Evolutionary conservation across 208 protist species (phyloP).

Genomic region (Acanthamoeba castellanii): DNA sequence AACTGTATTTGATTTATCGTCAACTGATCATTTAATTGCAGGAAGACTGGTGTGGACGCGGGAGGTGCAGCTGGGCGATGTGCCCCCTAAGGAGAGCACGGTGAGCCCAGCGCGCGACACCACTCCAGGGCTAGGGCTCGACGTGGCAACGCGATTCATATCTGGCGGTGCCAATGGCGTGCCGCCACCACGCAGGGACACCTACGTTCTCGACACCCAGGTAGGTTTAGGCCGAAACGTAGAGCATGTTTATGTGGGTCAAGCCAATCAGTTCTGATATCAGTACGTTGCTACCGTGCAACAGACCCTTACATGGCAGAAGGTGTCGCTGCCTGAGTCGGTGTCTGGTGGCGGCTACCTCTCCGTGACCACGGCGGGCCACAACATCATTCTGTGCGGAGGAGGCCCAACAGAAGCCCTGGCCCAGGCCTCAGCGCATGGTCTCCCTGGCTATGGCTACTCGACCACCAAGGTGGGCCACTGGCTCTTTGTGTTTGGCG

Average conservation of each 20-base stretch:
- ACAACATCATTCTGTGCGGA: not conserved
- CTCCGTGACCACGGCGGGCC: not conserved
- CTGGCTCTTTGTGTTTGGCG: conserved; percentile 51
- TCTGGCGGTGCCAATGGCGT: not conserved
- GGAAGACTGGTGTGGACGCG: not conserved
- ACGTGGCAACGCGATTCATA: not conserved
- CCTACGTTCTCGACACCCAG: not conserved
- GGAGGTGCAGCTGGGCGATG: not conserved
- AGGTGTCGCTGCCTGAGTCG: not conserved
- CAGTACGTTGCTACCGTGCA: not conserved
- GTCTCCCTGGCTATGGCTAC: not conserved
- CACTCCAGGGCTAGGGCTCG: too few relatives aligned
- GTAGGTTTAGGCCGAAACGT: not conserved
- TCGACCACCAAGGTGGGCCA: not conserved
- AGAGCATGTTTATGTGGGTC: too few relatives aligned
- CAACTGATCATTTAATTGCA: too few relatives aligned
- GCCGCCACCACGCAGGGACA: not conserved
- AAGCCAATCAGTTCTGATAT: too few relatives aligned
- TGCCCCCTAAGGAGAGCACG: not conserved
- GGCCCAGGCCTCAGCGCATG: not conserved
- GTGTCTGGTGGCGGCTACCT: not conserved
- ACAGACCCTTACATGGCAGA: not conserved
- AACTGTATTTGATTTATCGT: too few relatives aligned
- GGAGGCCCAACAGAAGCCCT: not conserved
- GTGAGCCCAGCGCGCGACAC: too few relatives aligned